Percentiles rank a stretch among this genome's conserved stretches.
phyloP scores from a whole-genome alignment of 305 asterid species.

The Ajuga reptans region DNA sequence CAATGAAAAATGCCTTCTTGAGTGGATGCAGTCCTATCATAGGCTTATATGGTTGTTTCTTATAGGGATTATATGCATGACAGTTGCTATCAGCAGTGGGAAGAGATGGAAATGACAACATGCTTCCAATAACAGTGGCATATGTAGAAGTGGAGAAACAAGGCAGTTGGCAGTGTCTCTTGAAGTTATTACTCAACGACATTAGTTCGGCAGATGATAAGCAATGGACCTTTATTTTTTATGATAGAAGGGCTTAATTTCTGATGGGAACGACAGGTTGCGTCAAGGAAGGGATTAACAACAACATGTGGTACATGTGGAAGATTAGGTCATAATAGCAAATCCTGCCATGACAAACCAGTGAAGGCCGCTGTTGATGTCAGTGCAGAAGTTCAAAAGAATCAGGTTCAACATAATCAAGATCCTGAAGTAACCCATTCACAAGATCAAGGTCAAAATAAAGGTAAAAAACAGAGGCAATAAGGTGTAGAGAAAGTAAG shows the following conservation, averaged over 20 bases:
- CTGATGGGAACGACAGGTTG: no score
- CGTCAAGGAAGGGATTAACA: no score
- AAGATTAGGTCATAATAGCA: no score
- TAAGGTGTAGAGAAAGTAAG: no score
- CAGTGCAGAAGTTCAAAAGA: no score
- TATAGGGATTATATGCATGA: not conserved
- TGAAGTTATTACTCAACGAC: not conserved
- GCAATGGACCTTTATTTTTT: not conserved
- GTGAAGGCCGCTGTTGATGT: no score
- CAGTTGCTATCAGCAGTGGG: not conserved
- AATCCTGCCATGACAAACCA: no score
- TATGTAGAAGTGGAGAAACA: not conserved
- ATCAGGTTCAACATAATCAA: no score
- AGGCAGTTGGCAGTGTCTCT: not conserved
- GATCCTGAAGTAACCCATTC: no score
- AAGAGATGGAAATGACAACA: not conserved
- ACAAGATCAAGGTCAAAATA: no score
- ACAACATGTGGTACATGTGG: no score
- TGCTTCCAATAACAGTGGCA: not conserved
- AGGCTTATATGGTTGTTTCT: not conserved
- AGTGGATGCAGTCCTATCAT: not conserved
- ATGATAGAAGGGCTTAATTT: not conserved
- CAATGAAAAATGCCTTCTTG: not conserved
- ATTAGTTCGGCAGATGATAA: not conserved
- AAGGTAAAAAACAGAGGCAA: no score